phyloP scores from a whole-genome alignment of 1,139 yeast genomes.

The Lodderomyces theae region DNA sequence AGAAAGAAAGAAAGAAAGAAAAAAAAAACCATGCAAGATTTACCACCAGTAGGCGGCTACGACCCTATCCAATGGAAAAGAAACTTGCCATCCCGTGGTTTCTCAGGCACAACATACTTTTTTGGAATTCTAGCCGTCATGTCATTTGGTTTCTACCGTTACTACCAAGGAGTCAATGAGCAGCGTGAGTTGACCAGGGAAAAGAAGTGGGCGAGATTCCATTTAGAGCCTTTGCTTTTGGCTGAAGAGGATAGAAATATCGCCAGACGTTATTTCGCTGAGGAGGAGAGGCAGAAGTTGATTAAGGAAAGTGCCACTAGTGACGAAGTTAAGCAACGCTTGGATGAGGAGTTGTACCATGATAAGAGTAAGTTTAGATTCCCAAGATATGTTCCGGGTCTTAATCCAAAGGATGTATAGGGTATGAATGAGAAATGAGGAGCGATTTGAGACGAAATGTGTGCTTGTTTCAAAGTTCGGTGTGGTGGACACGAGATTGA shows the following conservation, averaged over 20 bases:
- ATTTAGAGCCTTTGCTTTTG: slow-evolving; percentile 68
- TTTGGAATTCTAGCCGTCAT: slow-evolving; percentile 62
- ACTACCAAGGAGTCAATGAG: slow-evolving; percentile 69
- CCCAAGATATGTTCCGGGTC: slow-evolving; percentile 45
- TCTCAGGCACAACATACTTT: slow-evolving; percentile 71
- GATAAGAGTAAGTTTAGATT: slow-evolving; percentile 48
- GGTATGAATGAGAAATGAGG: not conserved
- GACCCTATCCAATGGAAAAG: slow-evolving; percentile 89
- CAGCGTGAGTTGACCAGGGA: slow-evolving; percentile 76
- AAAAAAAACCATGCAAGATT: slow-evolving; percentile 55
- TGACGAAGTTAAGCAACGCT: slow-evolving; percentile 38
- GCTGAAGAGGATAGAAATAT: slow-evolving; percentile 83
- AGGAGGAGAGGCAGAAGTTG: slow-evolving; percentile 63
- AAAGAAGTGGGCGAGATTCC: slow-evolving; percentile 72
- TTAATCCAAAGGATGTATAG: slow-evolving; percentile 23
- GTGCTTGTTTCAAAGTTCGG: too few relatives aligned
- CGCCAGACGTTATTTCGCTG: slow-evolving; percentile 70
- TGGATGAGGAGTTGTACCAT: slow-evolving; percentile 44
- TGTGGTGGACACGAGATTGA: too few relatives aligned
- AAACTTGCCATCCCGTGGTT: slow-evolving; percentile 81
- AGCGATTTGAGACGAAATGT: not conserved
- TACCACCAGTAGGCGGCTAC: slow-evolving; percentile 87
- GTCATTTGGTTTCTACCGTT: slow-evolving; percentile 70
- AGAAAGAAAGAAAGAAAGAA: slow-evolving; percentile 3
- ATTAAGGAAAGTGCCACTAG: slow-evolving; percentile 42